A percentile compares a stretch with the other conserved stretches of the same genome.
phyloP scores from a whole-genome alignment of 768 basidiomycete genomes.

The Boletellus sp. region DNA sequence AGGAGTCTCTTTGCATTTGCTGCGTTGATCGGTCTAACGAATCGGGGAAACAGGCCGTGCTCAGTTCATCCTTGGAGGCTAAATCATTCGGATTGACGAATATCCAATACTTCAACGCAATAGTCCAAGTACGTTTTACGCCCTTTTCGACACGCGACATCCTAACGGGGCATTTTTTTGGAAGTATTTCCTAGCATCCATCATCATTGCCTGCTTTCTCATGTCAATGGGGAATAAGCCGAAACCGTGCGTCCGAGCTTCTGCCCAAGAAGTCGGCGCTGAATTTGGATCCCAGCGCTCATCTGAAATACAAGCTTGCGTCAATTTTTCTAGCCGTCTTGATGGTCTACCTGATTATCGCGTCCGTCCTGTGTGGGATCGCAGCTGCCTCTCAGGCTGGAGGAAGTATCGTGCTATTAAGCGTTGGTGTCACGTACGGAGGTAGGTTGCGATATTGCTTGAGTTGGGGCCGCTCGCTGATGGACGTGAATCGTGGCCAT shows the following conservation, averaged over 20 bases:
- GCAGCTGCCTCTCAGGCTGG: conserved; percentile 67
- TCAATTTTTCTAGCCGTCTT: conserved; percentile 70
- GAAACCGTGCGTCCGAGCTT: conserved; percentile 49
- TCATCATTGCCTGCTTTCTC: conserved; percentile 85
- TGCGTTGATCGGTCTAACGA: background rate
- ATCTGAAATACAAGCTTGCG: conserved; percentile 73
- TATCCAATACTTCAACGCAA: conserved; percentile 70
- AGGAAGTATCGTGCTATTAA: conserved; percentile 73
- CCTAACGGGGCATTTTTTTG: conserved; percentile 2
- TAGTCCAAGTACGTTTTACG: conserved; percentile 56
- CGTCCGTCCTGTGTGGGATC: conserved; percentile 77
- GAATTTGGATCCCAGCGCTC: conserved; percentile 16
- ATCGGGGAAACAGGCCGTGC: conserved; percentile 54
- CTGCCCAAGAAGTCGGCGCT: background rate
- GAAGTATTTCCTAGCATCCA: conserved; percentile 79
- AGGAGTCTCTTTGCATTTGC: conserved; percentile 24
- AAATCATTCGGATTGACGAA: conserved; percentile 57
- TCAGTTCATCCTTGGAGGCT: conserved; percentile 86
- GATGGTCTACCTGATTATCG: conserved; percentile 81
- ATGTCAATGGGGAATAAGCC: conserved; percentile 97
- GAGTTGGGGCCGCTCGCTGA: background rate
- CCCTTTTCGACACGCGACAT: background rate
- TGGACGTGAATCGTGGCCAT: background rate
- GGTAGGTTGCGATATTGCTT: conserved; percentile 36
- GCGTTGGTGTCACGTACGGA: conserved; percentile 83